Evolutionary conservation across 1,284 basidiomycete species (phyloP), one percentile per base, ranked within the genome.

Genomic region (Sparassis latifolia): DNA sequence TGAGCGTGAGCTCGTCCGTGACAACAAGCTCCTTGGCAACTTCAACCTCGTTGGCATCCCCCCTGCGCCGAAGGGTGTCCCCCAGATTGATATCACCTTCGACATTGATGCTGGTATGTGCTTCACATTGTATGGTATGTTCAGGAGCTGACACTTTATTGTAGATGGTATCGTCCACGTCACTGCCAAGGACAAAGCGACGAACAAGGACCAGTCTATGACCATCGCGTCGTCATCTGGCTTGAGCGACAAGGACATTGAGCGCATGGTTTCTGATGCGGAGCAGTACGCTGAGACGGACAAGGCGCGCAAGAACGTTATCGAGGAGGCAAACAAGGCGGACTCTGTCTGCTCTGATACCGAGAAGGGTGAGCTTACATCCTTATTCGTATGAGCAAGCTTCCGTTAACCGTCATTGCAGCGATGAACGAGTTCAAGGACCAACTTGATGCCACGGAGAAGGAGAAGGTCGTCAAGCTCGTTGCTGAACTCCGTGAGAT

Each of bases 21-120:
- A 99, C 77, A 98, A 99, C 87, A 98, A 98, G 77, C 74, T 98
- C n/a, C 87, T 99, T 58, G 97, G 96, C 58, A 97, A 97, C 79
- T 99, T 99, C 86, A 95, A 97, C 77, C 88, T 99, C 55, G 90
- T 93, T 55, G 95, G 96, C 51, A 94, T 99, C 57, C 96, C 96
- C 42, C 96, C 96, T 40, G 96, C 95, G 10, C 92, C 95, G 58
- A 97, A 97, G 78, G 96, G 96, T 72, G 88, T 98, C 54, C 96
- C 96, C 60, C 96, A 99, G 73, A 94, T 99, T 61, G 93, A 97
- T 71, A 97, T 98, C 70, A 97, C 93, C 53, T 98, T 98, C 67
- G 96, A 98, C 73, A 97, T 98, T 58, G 95, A 98, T 69, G 94
- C 94, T 62, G 93, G 92, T 84, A 62, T 45, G 78, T 68, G 3